Evolutionary conservation across 2,329 filamentous ascomycete genomes (phyloP).

Genomic region (Fusarium succisae): DNA sequence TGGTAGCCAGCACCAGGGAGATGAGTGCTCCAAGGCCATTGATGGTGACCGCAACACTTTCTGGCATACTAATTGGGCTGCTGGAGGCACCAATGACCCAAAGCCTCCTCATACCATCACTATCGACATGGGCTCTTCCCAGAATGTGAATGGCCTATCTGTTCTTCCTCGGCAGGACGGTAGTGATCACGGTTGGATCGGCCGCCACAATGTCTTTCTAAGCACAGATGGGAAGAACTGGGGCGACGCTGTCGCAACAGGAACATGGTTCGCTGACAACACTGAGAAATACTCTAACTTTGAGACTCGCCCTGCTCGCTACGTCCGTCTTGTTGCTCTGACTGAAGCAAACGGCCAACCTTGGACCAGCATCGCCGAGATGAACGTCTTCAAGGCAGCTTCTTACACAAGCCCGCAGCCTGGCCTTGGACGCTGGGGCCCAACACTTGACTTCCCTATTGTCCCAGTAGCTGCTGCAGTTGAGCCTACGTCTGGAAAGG

Average conservation of each 20-base stretch:
- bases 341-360: slow-evolving; percentile 9
- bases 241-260: slow-evolving; percentile 14
- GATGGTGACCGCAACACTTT: slow-evolving; percentile 17
- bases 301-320: slow-evolving; percentile 22
- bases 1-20: slow-evolving; percentile 8
- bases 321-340: slow-evolving; percentile 9
- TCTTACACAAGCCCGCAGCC: background rate
- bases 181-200: slow-evolving; percentile 1
- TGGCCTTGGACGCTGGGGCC: slow-evolving; percentile 18
- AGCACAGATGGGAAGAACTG: slow-evolving; percentile 22
- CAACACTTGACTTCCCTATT: slow-evolving; percentile 25
- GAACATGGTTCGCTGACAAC: slow-evolving; percentile 24
- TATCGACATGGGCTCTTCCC: slow-evolving; percentile 11
- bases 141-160: slow-evolving; percentile 27
- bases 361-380: slow-evolving; percentile 29
- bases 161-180: slow-evolving; percentile 21
- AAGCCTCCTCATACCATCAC: slow-evolving; percentile 14
- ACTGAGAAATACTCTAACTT: slow-evolving; percentile 27
- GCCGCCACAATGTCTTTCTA: slow-evolving; percentile 1
- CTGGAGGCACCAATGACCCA: background rate
- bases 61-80: slow-evolving; percentile 13
- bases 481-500: slow-evolving; percentile 19
- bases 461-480: slow-evolving; percentile 30
- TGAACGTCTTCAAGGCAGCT: slow-evolving; percentile 23
- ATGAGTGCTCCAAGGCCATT: slow-evolving; percentile 24